These are phyloP conservation scores for Beauveria scarabaeidicola DNA, from an alignment of 2,329 filamentous ascomycete species.

Conservation along the genomic window DNA sequence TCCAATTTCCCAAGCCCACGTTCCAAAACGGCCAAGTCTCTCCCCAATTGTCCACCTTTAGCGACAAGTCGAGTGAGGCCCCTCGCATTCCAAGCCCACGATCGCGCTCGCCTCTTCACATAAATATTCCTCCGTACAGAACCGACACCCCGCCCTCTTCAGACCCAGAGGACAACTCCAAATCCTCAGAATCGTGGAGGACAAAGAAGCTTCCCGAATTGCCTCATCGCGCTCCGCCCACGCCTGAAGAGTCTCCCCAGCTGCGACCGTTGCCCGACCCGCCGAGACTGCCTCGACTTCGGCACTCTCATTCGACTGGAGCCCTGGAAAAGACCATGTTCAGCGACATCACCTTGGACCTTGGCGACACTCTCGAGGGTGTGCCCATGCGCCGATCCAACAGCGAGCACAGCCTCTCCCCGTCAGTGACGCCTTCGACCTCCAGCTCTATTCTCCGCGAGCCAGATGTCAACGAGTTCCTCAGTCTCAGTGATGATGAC, in stretches of 20 bases:
- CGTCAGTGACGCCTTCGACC: constrained; percentile 21
- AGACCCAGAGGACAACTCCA: constrained; percentile 24
- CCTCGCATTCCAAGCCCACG: constrained; percentile 20
- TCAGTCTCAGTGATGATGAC: constrained; percentile 47
- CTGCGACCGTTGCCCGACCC: constrained; percentile 22
- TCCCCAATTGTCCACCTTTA: constrained; percentile 17
- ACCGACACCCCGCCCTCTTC: constrained; percentile 27
- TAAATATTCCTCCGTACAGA: constrained; percentile 15
- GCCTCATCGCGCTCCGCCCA: constrained; percentile 20
- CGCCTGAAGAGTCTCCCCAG: constrained; percentile 27
- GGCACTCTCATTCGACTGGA: constrained; percentile 21
- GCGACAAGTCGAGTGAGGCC: constrained; percentile 16
- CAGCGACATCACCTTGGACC: constrained; percentile 19
- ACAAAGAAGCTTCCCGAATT: constrained; percentile 23
- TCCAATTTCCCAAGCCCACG: constrained; percentile 29
- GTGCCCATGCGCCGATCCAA: constrained; percentile 18
- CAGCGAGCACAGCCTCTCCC: constrained; percentile 24
- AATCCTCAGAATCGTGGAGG: constrained; percentile 10
- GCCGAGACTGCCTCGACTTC: constrained; percentile 14
- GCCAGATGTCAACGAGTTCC: constrained; percentile 45
- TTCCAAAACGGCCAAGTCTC: constrained; percentile 20
- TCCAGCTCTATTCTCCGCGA: constrained; percentile 36
- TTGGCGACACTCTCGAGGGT: constrained; percentile 20
- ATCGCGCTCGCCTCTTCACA: constrained; percentile 18
- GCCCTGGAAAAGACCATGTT: constrained; percentile 20